Evolutionary conservation across 768 basidiomycete species (phyloP), one percentile per base, ranked within the genome.

Genomic region (Cystobasidium onofrii): DNA sequence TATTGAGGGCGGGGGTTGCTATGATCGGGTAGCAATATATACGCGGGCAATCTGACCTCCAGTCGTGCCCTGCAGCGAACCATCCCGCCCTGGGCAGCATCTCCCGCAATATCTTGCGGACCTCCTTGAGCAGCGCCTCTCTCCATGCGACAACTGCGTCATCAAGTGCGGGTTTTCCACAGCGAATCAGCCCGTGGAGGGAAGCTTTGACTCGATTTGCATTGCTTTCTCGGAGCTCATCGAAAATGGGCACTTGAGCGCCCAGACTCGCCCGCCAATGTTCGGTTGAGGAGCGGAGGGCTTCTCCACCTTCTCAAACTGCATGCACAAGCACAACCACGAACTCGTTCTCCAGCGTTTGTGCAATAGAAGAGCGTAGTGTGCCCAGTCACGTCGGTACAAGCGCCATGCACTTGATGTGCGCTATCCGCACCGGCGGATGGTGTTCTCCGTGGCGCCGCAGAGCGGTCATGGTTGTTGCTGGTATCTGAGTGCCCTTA

Each of bases 301-400:
- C 20, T 43, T 31, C 33, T 6, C 9, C 23, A n/a, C 6, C 61
- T 34, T 86, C 84, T 1, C 85, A 81, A 39, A 93, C 82, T 80
- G 91, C 90, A 61, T 84, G 83, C 60, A 85, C 85, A 33, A 94
- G 84, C 1, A 88, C 85, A 29, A 84, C 84, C n/a, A 91, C 86
- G 1, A 94, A 83, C 79, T 95, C 92, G 20, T 86, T 83, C 6
- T 91, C 88, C 27, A 96, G 83, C 0, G 90, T 89, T 1, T 85
- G 83, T 0, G 89, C 86, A 76, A 96, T 91, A 77, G 92, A 87
- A 78, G 86, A 83, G 0, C 88, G 88, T 46, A 95, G 82, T 0
- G 83, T 82, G n/a, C 85, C 86, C 17, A 96, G 83, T 76, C 90
- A 89, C 4, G 83, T 79, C 0, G 92, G 92, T 15, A 96, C 85